Percentiles rank a stretch among this genome's conserved stretches.
These are phyloP conservation scores for Ogataea populi-albae DNA, from an alignment of 805 yeast genomes.

Conservation along the genomic window DNA sequence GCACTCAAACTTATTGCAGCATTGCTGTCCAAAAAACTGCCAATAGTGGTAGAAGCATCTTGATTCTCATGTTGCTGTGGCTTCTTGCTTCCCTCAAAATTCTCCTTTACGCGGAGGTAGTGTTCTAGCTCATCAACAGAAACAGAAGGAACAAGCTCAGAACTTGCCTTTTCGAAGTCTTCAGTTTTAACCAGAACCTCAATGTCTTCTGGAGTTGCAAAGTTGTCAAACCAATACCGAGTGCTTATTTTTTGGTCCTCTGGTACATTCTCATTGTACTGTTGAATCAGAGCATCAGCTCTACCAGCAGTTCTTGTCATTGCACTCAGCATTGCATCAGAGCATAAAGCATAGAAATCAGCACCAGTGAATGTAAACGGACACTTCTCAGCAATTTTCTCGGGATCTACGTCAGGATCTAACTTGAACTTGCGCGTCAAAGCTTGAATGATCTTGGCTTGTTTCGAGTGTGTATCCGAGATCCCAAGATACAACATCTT, in stretches of 20 bases:
- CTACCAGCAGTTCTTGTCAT: slow-evolving; percentile 85
- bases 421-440: slow-evolving; percentile 79
- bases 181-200: slow-evolving; percentile 63
- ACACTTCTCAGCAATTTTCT: slow-evolving; percentile 61
- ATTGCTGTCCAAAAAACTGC: no score
- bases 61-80: slow-evolving; percentile 2
- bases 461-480: slow-evolving; percentile 87
- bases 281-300: slow-evolving; percentile 63
- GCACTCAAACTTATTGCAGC: no score
- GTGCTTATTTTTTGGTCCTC: slow-evolving; percentile 51
- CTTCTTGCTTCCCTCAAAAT: slow-evolving; percentile 69
- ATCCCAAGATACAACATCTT: slow-evolving; percentile 93
- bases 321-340: slow-evolving; percentile 94
- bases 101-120: slow-evolving; percentile 72
- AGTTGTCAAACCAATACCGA: slow-evolving; percentile 88
- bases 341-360: slow-evolving; percentile 93
- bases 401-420: slow-evolving; percentile 56
- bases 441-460: slow-evolving; percentile 80
- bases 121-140: slow-evolving; percentile 84
- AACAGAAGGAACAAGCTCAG: slow-evolving; percentile 77
- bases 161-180: slow-evolving; percentile 77
- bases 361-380: slow-evolving; percentile 96
- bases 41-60: slow-evolving; percentile 2
- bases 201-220: slow-evolving; percentile 64
- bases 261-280: slow-evolving; percentile 41